These are phyloP conservation scores for Globisporangium spinosum DNA, from an alignment of 352 stramenopile species.

Conservation along the genomic window DNA sequence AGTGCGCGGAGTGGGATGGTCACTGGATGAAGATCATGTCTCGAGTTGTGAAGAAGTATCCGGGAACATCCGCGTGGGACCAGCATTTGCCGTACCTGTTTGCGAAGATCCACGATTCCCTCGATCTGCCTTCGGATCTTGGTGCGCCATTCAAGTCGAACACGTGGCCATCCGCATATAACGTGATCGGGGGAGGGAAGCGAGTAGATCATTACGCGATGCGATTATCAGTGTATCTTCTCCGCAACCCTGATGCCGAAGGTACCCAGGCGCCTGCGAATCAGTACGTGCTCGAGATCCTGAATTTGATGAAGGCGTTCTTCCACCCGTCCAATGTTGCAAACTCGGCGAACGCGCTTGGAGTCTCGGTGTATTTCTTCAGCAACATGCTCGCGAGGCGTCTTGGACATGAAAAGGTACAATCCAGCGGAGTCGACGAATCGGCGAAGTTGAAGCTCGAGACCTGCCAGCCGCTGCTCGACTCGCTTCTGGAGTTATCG, in stretches of 20 bases:
- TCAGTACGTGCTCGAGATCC: constrained; percentile 51
- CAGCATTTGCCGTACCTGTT: constrained; percentile 57
- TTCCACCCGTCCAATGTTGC: constrained; percentile 74
- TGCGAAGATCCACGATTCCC: constrained; percentile 56
- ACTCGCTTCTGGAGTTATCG: constrained; percentile 47
- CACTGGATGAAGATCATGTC: constrained; percentile 75
- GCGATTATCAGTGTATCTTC: constrained; percentile 51
- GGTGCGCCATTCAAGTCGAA: constrained; percentile 59
- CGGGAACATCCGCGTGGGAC: constrained; percentile 24
- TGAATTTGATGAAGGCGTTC: constrained; percentile 58
- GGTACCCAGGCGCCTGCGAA: constrained; percentile 25
- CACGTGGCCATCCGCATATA: constrained; percentile 50
- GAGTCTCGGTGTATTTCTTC: constrained; percentile 54
- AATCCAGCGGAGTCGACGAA: not conserved
- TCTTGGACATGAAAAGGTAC: constrained; percentile 46
- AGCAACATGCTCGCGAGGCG: constrained; percentile 45
- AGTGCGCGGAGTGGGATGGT: constrained; percentile 57
- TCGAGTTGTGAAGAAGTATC: constrained; percentile 52
- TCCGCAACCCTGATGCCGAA: constrained; percentile 25
- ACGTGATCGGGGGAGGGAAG: constrained; percentile 49
- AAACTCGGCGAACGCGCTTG: constrained; percentile 50
- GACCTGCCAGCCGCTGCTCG: constrained; percentile 37
- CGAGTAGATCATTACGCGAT: constrained; percentile 49
- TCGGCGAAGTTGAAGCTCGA: constrained; percentile 24
- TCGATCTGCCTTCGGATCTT: constrained; percentile 64